Conservation (phyloP, 495 filamentous ascomycete species). For the Choiromyces venosus region DNA sequence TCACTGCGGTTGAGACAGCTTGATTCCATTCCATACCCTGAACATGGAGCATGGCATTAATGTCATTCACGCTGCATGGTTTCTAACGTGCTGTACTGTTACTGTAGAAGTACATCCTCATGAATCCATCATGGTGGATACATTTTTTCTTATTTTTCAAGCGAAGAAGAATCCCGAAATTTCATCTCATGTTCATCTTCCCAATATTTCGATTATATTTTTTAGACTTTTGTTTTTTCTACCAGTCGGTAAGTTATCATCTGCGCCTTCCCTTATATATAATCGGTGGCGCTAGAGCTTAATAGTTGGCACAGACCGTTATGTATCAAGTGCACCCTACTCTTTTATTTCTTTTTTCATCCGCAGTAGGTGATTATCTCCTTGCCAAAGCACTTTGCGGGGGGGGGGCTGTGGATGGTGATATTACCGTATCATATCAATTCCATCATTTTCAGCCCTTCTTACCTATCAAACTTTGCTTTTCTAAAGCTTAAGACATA, state of each 20-base stretch:
- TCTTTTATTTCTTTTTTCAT: neutral
- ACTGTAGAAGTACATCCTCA: neutral
- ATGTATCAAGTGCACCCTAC: neutral
- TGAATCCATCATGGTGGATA: neutral
- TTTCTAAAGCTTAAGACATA: neutral
- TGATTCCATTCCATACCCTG: neutral
- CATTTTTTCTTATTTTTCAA: neutral
- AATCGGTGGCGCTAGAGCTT: neutral
- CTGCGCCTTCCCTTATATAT: neutral
- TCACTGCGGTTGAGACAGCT: neutral
- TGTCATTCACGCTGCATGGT: neutral
- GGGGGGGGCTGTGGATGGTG: neutral
- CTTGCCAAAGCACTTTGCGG: neutral
- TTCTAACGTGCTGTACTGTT: too few species aligned
- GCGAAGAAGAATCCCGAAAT: neutral
- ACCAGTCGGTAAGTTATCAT: neutral
- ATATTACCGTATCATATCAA: neutral
- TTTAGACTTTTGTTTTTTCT: neutral
- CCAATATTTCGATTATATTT: neutral
- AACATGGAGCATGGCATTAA: neutral
- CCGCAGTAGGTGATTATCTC: neutral
- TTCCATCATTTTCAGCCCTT: neutral
- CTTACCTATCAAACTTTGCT: neutral
- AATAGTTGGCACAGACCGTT: neutral
- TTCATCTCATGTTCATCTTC: neutral